phyloP scores from a whole-genome alignment of 2,329 filamentous ascomycete species.

The Botrytis deweyae region DNA sequence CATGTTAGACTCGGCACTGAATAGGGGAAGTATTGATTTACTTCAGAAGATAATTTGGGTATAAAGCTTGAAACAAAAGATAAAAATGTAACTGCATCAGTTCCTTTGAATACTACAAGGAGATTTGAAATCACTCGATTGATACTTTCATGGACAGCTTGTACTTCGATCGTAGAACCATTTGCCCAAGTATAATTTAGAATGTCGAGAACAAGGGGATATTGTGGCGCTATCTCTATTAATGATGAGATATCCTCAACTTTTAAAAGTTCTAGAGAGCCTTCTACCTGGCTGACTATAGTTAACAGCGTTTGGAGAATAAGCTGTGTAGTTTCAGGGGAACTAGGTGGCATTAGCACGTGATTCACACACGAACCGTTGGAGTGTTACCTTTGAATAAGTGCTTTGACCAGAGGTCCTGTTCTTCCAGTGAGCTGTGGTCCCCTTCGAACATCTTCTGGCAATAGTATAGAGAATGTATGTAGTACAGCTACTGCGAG shows the following conservation, averaged over 20 bases:
- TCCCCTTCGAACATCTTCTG: constrained; percentile 47
- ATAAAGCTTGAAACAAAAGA: constrained; percentile 56
- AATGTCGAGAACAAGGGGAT: constrained; percentile 55
- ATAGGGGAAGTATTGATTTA: constrained; percentile 35
- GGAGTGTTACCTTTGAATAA: constrained; percentile 52
- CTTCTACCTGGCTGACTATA: constrained; percentile 53
- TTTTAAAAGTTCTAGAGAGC: constrained; percentile 49
- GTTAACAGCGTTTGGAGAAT: constrained; percentile 58
- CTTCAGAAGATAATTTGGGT: constrained; percentile 49
- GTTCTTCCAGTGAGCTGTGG: constrained; percentile 53
- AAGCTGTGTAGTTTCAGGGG: constrained; percentile 51
- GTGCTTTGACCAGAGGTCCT: constrained; percentile 51
- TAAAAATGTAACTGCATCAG: constrained; percentile 59
- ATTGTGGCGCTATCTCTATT: constrained; percentile 55
- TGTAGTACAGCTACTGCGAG: constrained; percentile 63
- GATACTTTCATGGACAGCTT: constrained; percentile 44
- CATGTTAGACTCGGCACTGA: constrained; percentile 17
- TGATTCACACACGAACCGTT: constrained; percentile 9
- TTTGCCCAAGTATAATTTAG: constrained; percentile 58
- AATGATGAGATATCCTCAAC: constrained; percentile 55
- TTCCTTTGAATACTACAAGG: constrained; percentile 55
- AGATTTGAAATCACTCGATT: constrained; percentile 50
- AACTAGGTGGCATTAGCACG: constrained; percentile 42
- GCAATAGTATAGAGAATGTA: constrained; percentile 58
- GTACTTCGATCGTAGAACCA: constrained; percentile 42